These are phyloP conservation scores for Lactarius quietus DNA, from an alignment of 768 basidiomycete genomes.

Conservation along the genomic window DNA sequence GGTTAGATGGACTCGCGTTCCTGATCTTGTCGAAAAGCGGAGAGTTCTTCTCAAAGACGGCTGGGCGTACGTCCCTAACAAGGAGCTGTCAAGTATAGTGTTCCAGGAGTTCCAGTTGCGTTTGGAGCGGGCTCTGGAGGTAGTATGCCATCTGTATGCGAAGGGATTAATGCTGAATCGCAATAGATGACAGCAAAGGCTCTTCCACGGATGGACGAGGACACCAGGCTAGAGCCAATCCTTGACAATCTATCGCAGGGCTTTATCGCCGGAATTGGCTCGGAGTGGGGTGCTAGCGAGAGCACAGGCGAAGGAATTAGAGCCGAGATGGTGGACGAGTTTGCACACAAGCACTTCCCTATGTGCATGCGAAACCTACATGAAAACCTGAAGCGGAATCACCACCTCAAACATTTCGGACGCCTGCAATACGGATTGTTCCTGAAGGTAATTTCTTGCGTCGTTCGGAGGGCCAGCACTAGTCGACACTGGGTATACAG, in stretches of 20 bases:
- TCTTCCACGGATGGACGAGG: conserved; percentile 90
- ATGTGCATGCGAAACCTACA: conserved; percentile 93
- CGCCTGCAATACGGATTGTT: conserved; percentile 91
- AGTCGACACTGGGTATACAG: conserved; percentile 39
- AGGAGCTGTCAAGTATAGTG: conserved; percentile 79
- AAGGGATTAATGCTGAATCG: conserved; percentile 3
- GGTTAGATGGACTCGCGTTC: conserved; percentile 97
- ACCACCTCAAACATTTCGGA: conserved; percentile 90
- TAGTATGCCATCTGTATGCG: conserved; percentile 31
- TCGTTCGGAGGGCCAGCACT: neutral
- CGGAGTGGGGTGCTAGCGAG: conserved; percentile 68
- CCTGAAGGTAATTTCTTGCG: conserved; percentile 66
- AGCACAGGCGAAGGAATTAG: conserved; percentile 63
- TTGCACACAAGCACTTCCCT: conserved; percentile 88
- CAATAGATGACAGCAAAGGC: conserved; percentile 76
- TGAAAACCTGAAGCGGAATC: conserved; percentile 67
- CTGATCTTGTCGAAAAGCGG: conserved; percentile 83
- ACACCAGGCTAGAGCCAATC: conserved; percentile 84
- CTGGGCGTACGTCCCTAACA: conserved; percentile 82
- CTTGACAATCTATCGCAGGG: conserved; percentile 90
- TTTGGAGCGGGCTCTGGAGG: conserved; percentile 74
- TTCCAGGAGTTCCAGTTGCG: conserved; percentile 79
- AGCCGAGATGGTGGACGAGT: conserved; percentile 90
- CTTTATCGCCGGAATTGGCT: conserved; percentile 86
- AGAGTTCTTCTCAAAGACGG: conserved; percentile 74